Evolutionary conservation across 352 stramenopile species (phyloP).

Genomic region (Phytophthora podocarpi): DNA sequence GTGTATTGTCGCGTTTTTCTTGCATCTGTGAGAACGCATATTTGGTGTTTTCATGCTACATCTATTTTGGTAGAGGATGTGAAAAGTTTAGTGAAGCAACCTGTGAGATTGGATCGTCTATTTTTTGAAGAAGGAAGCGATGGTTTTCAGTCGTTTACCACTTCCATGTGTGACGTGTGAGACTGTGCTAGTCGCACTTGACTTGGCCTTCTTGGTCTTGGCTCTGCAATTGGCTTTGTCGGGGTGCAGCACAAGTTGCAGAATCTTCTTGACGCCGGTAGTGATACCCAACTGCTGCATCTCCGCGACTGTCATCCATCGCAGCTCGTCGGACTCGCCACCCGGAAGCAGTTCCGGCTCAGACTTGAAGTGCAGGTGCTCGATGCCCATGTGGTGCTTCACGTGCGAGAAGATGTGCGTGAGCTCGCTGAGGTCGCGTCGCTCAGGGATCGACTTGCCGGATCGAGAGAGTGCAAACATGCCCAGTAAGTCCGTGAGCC

Average conservation of each 20-base stretch:
- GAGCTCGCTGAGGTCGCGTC: slow-evolving; percentile 71
- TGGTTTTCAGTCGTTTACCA: slow-evolving; percentile 58
- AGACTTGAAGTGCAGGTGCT: slow-evolving; percentile 72
- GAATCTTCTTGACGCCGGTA: slow-evolving; percentile 88
- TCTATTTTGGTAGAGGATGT: background rate
- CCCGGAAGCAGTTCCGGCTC: slow-evolving; percentile 24
- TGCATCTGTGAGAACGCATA: slow-evolving; percentile 12
- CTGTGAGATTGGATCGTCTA: slow-evolving; percentile 39
- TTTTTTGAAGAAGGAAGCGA: slow-evolving; percentile 73
- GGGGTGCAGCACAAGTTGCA: slow-evolving; percentile 52
- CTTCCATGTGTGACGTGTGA: slow-evolving; percentile 49
- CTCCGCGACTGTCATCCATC: slow-evolving; percentile 80
- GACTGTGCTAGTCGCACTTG: slow-evolving; percentile 16
- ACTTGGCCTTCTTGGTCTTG: slow-evolving; percentile 24
- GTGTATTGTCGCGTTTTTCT: slow-evolving; percentile 17
- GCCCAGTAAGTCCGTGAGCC: slow-evolving; percentile 44
- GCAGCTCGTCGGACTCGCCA: slow-evolving; percentile 28
- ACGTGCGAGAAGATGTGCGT: slow-evolving; percentile 92
- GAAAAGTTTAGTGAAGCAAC: background rate
- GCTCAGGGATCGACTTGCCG: slow-evolving; percentile 32
- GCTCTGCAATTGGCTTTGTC: slow-evolving; percentile 8
- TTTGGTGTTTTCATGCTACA: background rate
- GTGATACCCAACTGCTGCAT: slow-evolving; percentile 87
- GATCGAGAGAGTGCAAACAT: slow-evolving; percentile 22
- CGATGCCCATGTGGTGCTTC: slow-evolving; percentile 91